These are phyloP conservation scores for Quercus phellos DNA, from an alignment of 331 rosid species.

Conservation along the genomic window DNA sequence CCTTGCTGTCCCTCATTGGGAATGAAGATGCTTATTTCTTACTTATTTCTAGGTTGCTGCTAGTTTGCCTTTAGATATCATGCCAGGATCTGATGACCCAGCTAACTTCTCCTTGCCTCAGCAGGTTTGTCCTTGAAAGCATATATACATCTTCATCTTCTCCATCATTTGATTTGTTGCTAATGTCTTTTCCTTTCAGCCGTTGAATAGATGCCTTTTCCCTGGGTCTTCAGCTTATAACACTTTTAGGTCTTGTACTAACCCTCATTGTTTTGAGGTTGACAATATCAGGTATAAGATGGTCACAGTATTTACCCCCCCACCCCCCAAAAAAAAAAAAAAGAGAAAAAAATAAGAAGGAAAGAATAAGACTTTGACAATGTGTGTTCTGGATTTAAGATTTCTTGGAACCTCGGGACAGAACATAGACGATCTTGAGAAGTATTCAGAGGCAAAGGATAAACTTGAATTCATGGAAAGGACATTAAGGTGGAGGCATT, in stretches of 20 bases:
- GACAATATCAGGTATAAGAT: slow-evolving; percentile 62
- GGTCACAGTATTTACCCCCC: not conserved
- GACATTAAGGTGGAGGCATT: slow-evolving; percentile 90
- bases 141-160: not conserved
- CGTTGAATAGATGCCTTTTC: slow-evolving; percentile 83
- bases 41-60: slow-evolving; percentile 62
- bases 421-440: slow-evolving; percentile 84
- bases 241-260: slow-evolving; percentile 89
- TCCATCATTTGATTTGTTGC: slow-evolving; percentile 18
- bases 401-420: slow-evolving; percentile 96
- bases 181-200: slow-evolving; percentile 50
- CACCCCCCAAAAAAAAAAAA: not conserved
- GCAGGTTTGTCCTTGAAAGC: slow-evolving; percentile 57
- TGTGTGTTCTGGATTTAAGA: slow-evolving; percentile 39
- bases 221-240: slow-evolving; percentile 85
- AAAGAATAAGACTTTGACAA: slow-evolving; percentile 8
- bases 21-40: slow-evolving; percentile 23
- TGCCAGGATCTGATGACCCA: slow-evolving; percentile 93
- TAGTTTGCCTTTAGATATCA: slow-evolving; percentile 81
- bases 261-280: slow-evolving; percentile 88
- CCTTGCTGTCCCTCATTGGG: slow-evolving; percentile 1
- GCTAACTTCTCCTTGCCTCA: slow-evolving; percentile 86
- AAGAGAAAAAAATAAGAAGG: not conserved
- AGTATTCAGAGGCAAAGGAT: slow-evolving; percentile 74
- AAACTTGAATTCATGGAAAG: slow-evolving; percentile 90